phyloP scores from a whole-genome alignment of 202 grass and related monocot species.

The Zoysia matrella region DNA sequence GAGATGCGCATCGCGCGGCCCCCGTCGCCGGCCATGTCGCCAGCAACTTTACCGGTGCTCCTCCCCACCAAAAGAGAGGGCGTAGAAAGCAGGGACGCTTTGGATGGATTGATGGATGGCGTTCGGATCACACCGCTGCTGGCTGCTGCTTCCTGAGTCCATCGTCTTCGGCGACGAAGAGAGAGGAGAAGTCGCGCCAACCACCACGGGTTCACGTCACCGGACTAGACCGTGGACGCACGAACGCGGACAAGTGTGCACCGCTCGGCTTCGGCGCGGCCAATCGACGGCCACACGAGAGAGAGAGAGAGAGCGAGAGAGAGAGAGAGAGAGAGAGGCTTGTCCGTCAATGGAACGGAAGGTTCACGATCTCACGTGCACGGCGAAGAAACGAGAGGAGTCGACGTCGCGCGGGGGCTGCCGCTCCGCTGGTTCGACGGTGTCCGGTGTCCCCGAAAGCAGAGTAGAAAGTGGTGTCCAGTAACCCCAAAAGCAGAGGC shows the following conservation, averaged over 20 bases:
- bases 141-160: not conserved
- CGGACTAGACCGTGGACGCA: slow-evolving; percentile 19
- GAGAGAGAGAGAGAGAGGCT: not conserved
- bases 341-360: slow-evolving; percentile 30
- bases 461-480: not conserved
- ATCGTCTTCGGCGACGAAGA: not conserved
- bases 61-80: slow-evolving; percentile 28
- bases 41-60: slow-evolving; percentile 40
- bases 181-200: slow-evolving; percentile 18
- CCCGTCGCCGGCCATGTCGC: not conserved
- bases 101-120: slow-evolving; percentile 1
- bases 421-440: not conserved
- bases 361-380: not conserved
- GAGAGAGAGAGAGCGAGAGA: not conserved
- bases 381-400: not conserved
- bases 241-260: not conserved
- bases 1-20: not conserved
- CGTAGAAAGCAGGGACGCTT: slow-evolving; percentile 28
- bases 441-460: slow-evolving; percentile 36
- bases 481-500: not conserved
- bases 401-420: not conserved
- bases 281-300: slow-evolving; percentile 1
- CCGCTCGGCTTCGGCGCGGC: not conserved
- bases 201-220: slow-evolving; percentile 34
- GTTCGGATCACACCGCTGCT: slow-evolving; percentile 12